Base-by-base conservation (phyloP, 352 stramenopile species). In the Phytophthora fragariae region DNA sequence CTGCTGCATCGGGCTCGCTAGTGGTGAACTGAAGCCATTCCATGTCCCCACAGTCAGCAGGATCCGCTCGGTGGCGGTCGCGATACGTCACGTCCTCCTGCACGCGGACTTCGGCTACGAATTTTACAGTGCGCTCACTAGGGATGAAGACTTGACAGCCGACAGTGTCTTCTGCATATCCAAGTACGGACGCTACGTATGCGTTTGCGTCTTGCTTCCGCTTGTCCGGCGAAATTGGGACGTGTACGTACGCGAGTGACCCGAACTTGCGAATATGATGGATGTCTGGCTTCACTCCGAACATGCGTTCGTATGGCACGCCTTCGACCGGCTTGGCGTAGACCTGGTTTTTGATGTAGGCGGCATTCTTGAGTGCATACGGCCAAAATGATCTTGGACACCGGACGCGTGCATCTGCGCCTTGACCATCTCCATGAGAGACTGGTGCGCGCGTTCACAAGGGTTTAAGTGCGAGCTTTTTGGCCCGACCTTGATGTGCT, bases 191-290 rank as follows among this genome's bases (percentile, higher is more conserved):
- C 2, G 24, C n/a, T 3, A 64, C 35, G 35, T 27, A 58, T 2
- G 63, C 47, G n/a, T 65, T 59, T 5, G 35, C 44, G 31, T 64
- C 44, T 17, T 58, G 19, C 55, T 63, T 64, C 4, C 31, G 56
- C 7, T 46, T 52, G 1, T 59, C 62, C 3, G 55, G 55, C 11
- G 44, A 44, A 2, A 50, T 12, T 9, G 46, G 63, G 7, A 65
- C 39, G 7, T 64, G 63, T 0, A 64, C 56, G n/a, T 64, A 64
- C 0, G 21, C 55, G 5, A 70, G 46, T 3, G 63, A 57, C 14
- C 63, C 63, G n/a, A 70, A 70, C 14, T 53, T 63, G 4, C 55
- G 29, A 37, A 70, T 44, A 37, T 70, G 44, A 37, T 70, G 55
- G 5, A 64, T 29, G 10, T 70, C 63, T 15, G 29, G 29, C 6